Conservation (phyloP, 2,329 filamentous ascomycete genomes). For the Calonectria pauciramosa region DNA sequence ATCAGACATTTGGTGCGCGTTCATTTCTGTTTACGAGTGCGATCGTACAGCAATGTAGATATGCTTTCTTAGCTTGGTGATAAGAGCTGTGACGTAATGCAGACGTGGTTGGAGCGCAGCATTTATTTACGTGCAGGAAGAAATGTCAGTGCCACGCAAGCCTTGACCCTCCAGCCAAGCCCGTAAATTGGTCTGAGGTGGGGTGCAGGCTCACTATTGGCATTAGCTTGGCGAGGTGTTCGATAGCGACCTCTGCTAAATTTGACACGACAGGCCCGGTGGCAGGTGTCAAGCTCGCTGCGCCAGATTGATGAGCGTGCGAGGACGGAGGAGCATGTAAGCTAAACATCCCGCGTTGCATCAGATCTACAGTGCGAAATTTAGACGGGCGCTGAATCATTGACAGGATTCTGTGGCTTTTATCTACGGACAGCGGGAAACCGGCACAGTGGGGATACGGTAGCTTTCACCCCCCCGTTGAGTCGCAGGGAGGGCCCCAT, state of each 20-base stretch:
- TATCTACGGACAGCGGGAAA: slow-evolving; percentile 2
- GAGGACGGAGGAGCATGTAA: neutral
- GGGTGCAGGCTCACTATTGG: neutral
- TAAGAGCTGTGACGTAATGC: neutral
- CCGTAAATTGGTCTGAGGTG: neutral
- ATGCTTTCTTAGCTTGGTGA: neutral
- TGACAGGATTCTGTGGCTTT: neutral
- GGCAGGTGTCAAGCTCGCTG: neutral
- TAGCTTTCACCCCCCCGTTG: slow-evolving; percentile 4
- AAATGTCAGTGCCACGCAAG: slow-evolving; percentile 1
- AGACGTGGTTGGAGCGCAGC: neutral
- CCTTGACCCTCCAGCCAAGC: neutral
- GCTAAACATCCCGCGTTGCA: neutral
- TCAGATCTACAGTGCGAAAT: neutral
- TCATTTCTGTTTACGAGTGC: neutral
- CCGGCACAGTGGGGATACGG: slow-evolving; percentile 9
- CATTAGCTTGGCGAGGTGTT: neutral
- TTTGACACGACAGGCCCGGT: neutral
- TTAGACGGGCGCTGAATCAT: neutral
- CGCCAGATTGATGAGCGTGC: neutral
- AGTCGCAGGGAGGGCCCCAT: neutral
- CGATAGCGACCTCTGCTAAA: neutral
- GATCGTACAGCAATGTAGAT: neutral
- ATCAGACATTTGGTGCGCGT: neutral
- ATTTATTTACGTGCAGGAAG: neutral